Percentiles rank a stretch among this genome's conserved stretches.
These are phyloP conservation scores for Yarrowia alimentaria DNA, from an alignment of 805 yeast genomes.

Conservation along the genomic window DNA sequence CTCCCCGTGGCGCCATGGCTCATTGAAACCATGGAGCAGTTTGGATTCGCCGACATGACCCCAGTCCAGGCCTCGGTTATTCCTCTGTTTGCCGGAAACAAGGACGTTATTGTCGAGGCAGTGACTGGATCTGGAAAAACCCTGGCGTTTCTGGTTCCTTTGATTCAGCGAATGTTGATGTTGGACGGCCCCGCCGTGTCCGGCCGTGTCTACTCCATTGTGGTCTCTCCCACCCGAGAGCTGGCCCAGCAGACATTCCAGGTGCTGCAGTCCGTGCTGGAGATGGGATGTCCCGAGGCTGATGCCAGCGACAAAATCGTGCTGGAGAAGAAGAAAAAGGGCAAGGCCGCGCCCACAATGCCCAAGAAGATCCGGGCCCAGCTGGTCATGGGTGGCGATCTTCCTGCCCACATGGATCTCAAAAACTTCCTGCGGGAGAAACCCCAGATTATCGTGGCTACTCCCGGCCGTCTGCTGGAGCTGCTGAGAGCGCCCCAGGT, in stretches of 20 bases:
- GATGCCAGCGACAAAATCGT: constrained; percentile 36
- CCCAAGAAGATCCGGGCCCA: constrained; percentile 37
- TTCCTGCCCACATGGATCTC: constrained; percentile 60
- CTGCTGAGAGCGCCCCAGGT: constrained; percentile 59
- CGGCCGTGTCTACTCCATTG: constrained; percentile 69
- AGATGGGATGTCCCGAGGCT: constrained; percentile 52
- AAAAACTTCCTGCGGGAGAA: constrained; percentile 50
- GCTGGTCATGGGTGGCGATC: constrained; percentile 45
- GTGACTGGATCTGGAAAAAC: constrained; percentile 99
- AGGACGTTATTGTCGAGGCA: constrained; percentile 95
- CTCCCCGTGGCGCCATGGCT: constrained; percentile 22
- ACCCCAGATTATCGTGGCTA: constrained; percentile 88
- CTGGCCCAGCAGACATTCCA: constrained; percentile 54
- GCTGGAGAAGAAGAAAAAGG: constrained; percentile 28
- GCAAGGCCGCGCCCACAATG: constrained; percentile 20
- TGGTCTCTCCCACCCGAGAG: constrained; percentile 69
- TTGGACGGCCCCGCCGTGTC: constrained; percentile 38
- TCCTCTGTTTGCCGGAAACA: constrained; percentile 76
- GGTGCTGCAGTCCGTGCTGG: constrained; percentile 61
- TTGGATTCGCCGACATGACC: constrained; percentile 82
- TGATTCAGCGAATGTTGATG: constrained; percentile 60
- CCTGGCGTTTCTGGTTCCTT: constrained; percentile 81
- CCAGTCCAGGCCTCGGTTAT: constrained; percentile 96
- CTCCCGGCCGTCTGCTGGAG: constrained; percentile 79
- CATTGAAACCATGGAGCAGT: constrained; percentile 61